Evolutionary conservation across 192 early-diverging fungal genomes (phyloP), one percentile per base, ranked within the genome.

Genomic region (Podila epicladia): DNA sequence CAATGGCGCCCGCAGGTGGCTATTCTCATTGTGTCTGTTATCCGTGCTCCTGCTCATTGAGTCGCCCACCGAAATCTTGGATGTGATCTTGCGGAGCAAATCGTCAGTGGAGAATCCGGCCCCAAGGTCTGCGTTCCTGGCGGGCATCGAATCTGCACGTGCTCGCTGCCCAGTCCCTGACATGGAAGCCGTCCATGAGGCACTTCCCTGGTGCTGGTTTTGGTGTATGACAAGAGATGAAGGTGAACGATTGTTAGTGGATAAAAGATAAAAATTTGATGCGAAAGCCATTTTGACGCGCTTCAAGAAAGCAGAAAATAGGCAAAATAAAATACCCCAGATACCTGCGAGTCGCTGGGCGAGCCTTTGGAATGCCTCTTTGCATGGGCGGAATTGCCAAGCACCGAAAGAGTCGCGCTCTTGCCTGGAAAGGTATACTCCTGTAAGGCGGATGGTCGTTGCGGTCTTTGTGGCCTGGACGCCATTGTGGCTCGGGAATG

Each of bases 71-170:
- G 74, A 60, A 19, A 76, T 76, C 49, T 65, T 70, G 13, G 74
- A 70, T 29, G 62, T 65, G 41, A 76, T 76, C 58, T 76, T 70
- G 59, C 58, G 62, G 19, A 76, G 41, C 38, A 70, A 31, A 33
- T 76, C 74, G 11, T 76, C 74, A 2, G 68, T 63, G 28, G 70
- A 78, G 26, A 71, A 61, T 17, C 31, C 59, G 4, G 9, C n/a
- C 9, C 69, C 69, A 48, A 59, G 53, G 13, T 78, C 69, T 20
- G 58, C 60, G 31, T 78, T 78, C 35, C 51, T 71, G 4, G 41
- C 35, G 33, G 75, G 75, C 60, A 78, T 71, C 5, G 69, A 78
- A n/a, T 71, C 69, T 58, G 75, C 59, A 8, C 75, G 75, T 7
- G 69, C 64, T 20, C 74, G 67, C 9, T 24, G 12, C 32, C 41